Base-by-base conservation (phyloP, 2,329 filamentous ascomycete genomes). In the Elsinoe necatrix region DNA sequence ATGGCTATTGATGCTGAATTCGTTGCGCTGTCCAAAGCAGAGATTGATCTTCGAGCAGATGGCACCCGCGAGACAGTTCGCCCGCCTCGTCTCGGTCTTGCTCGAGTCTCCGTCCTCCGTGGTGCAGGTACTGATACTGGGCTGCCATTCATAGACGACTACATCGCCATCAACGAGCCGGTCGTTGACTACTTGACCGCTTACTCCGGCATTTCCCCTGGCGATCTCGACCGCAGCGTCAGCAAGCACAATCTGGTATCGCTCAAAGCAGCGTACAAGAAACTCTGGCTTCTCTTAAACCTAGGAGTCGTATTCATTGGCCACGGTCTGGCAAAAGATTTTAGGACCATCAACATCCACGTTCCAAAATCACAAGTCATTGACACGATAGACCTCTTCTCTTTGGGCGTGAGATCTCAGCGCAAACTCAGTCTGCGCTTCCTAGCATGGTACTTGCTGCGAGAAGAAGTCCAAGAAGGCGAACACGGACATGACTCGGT, bases 311-410 rank as follows among this genome's bases (percentile, higher is more conserved):
- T 88, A 61, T 98, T 98, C 68, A 81, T 98, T 4, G 93, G 93
- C 1, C 93, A 98, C 66, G 92, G 92, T 3, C 77, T 98, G 41
- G 89, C 89, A 63, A 92, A 93, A 64, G 93, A 98, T 71, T 97
- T 98, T 73, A 89, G 93, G 55, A 95, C 95, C 57, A 95, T 95
- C 72, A 98, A 98, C 70, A 96, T 98, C 57, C 89, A 96, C 69
- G 87, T 98, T 0, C 93, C 95, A 1, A 88, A 86, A 67, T 72
- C 81, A 2, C 93, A 98, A 69, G 86, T 95, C 34, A 89, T 98
- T 56, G 93, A 98, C 71, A 98, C 95, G 0, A 90, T 91, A 63
- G 86, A 95, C 61, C 78, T 95, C 1, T 97, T 95, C 75, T 95
- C 87, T 71, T 83, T 95, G 58, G 83, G 86, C 57, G 79, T 82